Conservation (phyloP, 2,329 filamentous ascomycete genomes). For the Cytospora piceae region DNA sequence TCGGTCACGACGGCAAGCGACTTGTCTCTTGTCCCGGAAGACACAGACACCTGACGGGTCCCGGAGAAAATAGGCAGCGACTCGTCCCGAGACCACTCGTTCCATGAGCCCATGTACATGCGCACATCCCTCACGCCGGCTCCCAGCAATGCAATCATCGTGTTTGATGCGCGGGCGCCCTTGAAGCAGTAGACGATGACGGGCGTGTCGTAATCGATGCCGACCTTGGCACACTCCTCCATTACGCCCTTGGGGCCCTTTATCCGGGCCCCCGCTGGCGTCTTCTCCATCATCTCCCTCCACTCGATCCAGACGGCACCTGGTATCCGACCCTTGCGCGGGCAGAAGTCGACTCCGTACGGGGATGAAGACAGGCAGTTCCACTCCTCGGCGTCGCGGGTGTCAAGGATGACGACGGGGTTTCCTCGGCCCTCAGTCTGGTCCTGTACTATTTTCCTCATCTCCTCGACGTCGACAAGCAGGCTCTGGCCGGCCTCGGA, state of each 20-base stretch:
- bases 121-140: neutral
- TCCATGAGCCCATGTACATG: constrained; percentile 2
- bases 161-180: neutral
- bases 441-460: neutral
- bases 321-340: neutral
- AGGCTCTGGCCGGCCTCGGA: neutral
- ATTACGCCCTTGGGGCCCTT: neutral
- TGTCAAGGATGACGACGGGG: neutral
- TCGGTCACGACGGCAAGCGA: neutral
- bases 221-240: neutral
- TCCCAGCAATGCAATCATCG: neutral
- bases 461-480: neutral
- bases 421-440: neutral
- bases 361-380: neutral
- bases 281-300: constrained; percentile 4
- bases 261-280: neutral
- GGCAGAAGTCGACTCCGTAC: neutral
- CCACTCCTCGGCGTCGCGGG: constrained; percentile 1
- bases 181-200: constrained; percentile 5
- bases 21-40: neutral
- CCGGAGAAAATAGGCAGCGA: neutral
- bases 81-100: neutral
- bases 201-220: neutral
- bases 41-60: neutral
- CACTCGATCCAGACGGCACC: neutral